These are phyloP conservation scores for Guyanaporus albipodus DNA, from an alignment of 768 basidiomycete genomes.

Conservation along the genomic window DNA sequence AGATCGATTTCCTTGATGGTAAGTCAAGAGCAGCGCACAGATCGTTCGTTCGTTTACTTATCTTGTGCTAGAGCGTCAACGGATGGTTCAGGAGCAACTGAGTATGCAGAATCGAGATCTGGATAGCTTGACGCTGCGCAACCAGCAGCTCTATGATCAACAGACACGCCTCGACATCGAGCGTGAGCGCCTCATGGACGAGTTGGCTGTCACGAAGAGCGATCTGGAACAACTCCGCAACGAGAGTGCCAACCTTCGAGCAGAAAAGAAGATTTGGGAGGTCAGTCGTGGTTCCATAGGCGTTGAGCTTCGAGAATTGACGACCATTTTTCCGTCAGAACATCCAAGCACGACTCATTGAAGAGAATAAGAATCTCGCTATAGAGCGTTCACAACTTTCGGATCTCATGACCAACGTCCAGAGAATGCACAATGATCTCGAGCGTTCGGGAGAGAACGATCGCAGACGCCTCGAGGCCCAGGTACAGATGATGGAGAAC, in stretches of 20 bases:
- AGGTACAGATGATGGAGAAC: conserved; percentile 70
- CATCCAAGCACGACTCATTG: conserved; percentile 73
- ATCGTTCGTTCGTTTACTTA: neutral
- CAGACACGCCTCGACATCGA: conserved; percentile 74
- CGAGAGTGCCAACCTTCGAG: conserved; percentile 82
- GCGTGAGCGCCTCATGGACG: conserved; percentile 63
- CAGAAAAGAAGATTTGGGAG: conserved; percentile 94
- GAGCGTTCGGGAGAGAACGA: conserved; percentile 84
- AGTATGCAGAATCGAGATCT: conserved; percentile 59
- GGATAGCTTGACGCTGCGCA: conserved; percentile 62
- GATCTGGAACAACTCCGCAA: conserved; percentile 75
- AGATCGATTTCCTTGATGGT: conserved; percentile 77
- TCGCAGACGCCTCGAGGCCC: conserved; percentile 72
- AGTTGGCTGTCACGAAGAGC: conserved; percentile 54
- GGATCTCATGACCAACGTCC: conserved; percentile 85
- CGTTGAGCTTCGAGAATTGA: neutral
- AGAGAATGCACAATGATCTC: conserved; percentile 85
- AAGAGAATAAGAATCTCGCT: conserved; percentile 78
- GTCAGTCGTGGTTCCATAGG: conserved; percentile 37
- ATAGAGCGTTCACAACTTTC: conserved; percentile 82
- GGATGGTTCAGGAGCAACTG: conserved; percentile 67
- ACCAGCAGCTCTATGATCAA: conserved; percentile 69
- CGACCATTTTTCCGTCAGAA: conserved; percentile 44
- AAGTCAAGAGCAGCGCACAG: conserved; percentile 17
- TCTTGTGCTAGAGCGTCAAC: conserved; percentile 55